Conservation (phyloP, 2,329 filamentous ascomycete genomes). For the Beauveria sp. region DNA sequence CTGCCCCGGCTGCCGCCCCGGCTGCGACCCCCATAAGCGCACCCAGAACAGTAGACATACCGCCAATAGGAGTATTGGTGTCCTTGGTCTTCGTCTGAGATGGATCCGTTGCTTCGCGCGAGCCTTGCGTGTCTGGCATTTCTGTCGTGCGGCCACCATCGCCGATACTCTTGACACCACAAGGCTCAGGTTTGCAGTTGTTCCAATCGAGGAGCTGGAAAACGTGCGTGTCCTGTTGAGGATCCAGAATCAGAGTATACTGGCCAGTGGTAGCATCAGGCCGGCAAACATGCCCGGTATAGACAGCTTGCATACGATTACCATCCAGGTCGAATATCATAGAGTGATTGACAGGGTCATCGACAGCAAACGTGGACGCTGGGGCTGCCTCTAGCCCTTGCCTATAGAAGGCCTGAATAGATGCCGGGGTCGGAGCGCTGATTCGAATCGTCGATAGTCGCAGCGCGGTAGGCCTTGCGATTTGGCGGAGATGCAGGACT, state of each 20-base stretch:
- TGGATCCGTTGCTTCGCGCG: neutral
- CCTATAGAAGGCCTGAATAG: slow-evolving; percentile 65
- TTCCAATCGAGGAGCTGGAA: neutral
- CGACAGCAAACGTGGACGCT: slow-evolving; percentile 30
- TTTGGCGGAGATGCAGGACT: slow-evolving; percentile 39
- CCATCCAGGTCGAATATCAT: slow-evolving; percentile 72
- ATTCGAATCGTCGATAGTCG: slow-evolving; percentile 52
- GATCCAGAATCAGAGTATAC: neutral
- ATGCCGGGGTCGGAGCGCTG: slow-evolving; percentile 55
- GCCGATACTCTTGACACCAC: neutral
- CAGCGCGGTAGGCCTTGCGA: slow-evolving; percentile 29
- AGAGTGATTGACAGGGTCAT: slow-evolving; percentile 23
- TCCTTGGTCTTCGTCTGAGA: neutral
- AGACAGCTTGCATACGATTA: slow-evolving; percentile 75
- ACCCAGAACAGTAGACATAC: slow-evolving; percentile 54
- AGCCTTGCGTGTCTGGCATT: neutral
- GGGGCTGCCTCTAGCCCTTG: slow-evolving; percentile 56
- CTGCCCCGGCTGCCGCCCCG: slow-evolving; percentile 62
- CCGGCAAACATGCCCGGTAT: slow-evolving; percentile 18
- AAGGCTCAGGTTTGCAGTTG: neutral
- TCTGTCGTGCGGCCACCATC: neutral
- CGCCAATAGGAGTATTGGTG: neutral
- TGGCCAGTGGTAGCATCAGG: slow-evolving; percentile 15
- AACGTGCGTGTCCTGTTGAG: neutral
- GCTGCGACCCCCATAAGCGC: slow-evolving; percentile 46